Evolutionary conservation across 257 asterid genomes (phyloP).

Genomic region (Jacaranda copaia): DNA sequence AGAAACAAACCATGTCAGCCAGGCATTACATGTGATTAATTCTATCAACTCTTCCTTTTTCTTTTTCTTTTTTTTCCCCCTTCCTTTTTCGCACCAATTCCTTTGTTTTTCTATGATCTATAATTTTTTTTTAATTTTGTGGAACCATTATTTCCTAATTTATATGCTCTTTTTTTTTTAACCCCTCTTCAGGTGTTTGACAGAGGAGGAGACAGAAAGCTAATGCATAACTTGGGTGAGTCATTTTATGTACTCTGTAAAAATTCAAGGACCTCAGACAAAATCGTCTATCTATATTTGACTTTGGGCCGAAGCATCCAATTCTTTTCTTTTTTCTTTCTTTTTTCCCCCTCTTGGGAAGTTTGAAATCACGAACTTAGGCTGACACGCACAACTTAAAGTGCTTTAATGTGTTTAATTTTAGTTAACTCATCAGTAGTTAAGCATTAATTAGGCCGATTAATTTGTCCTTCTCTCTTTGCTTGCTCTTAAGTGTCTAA

Average conservation of each 20-base stretch:
- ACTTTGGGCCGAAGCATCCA: too few relatives aligned
- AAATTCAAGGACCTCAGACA: not conserved
- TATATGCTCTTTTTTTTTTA: not conserved
- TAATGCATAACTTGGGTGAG: slow-evolving; percentile 47
- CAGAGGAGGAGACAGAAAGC: slow-evolving; percentile 40
- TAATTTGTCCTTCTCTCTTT: not conserved
- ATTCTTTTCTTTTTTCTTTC: too few relatives aligned
- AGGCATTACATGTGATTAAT: slow-evolving; percentile 45
- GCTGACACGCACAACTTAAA: too few relatives aligned
- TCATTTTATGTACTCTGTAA: not conserved
- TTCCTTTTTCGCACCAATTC: too few relatives aligned
- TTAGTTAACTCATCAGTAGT: not conserved
- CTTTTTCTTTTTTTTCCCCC: not conserved
- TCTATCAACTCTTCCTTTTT: not conserved
- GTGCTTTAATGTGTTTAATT: too few relatives aligned
- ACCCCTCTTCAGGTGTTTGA: slow-evolving; percentile 41
- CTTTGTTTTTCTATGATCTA: too few relatives aligned
- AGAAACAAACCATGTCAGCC: slow-evolving; percentile 45
- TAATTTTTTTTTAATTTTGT: not conserved
- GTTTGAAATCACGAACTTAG: too few relatives aligned
- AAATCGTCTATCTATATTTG: too few relatives aligned
- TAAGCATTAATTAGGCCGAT: not conserved
- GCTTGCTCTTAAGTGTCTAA: not conserved
- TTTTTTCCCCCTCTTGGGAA: too few relatives aligned
- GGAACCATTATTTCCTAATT: not conserved